Base-by-base conservation (phyloP, 202 grass and related monocot genomes). In the Miscanthus sacchariflorus region DNA sequence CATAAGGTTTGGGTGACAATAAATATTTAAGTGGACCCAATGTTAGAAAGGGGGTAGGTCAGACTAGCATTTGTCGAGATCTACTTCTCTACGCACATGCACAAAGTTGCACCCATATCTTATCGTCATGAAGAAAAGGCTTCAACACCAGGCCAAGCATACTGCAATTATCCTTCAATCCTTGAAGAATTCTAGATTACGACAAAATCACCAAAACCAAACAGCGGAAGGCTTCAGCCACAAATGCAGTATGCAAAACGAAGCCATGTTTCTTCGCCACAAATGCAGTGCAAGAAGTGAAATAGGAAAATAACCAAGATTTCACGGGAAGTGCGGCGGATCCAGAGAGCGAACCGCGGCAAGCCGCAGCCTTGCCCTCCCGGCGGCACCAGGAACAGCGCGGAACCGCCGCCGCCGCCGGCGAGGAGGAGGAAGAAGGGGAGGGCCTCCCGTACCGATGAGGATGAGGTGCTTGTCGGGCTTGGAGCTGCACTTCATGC, bases 51-150 rank as follows among this genome's bases (percentile, higher is more conserved):
- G 12, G 35, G 11, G 0, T 1, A 35, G 2, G 35, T 58, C 18
- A 9, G 17, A 77, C 14, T 39, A 64, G 9, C 12, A 61, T 74
- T 17, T 68, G 54, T 36, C 14, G 9, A 83, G 35, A 46, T 44
- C n/a, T 68, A 23, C 9, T 81, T 42, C 28, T 69, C 61, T 39
- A 45, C 21, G 13, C 23, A 2, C n/a, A 44, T 36, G 13, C 24
- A 21, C 12, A 81, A 81, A 52, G 46, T 71, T 65, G 48, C 9
- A 72, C 49, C 18, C 14, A 80, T 70, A 80, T 71, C 27, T 27
- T 40, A 38, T 46, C 43, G 46, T 5, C 9, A 70, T 48, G 56
- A 19, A 49, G 18, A 63, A 59, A 84, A 76, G 10, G 64, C 11
- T 19, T 56, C 18, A 12, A 48, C 79, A 72, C 64, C 40, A 17